Conservation (phyloP, 768 basidiomycete species). For the Lactifluus rugatus region DNA sequence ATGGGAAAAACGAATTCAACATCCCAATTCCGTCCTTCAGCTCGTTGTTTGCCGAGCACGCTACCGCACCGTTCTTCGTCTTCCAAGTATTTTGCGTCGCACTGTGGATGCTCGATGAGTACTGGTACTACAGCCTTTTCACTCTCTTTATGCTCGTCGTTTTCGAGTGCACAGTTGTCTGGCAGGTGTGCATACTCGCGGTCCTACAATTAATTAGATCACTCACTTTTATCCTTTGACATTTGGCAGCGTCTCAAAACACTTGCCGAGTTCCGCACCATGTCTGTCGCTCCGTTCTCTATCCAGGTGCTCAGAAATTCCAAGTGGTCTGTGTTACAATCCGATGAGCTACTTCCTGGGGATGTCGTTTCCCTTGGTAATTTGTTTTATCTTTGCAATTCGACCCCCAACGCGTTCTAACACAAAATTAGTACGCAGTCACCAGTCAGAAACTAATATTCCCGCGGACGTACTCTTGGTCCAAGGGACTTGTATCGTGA, state of each 20-base stretch:
- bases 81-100: constrained; percentile 98
- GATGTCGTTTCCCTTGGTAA: constrained; percentile 76
- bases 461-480: constrained; percentile 93
- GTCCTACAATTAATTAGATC: neutral
- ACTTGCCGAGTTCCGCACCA: constrained; percentile 90
- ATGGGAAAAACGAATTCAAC: constrained; percentile 91
- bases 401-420: constrained; percentile 5
- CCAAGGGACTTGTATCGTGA: constrained; percentile 90
- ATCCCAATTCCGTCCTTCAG: constrained; percentile 94
- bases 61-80: constrained; percentile 98
- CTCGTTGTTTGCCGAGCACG: constrained; percentile 89
- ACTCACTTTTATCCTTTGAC: constrained; percentile 5
- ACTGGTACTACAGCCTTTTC: constrained; percentile 98
- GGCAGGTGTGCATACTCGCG: constrained; percentile 58
- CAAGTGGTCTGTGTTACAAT: constrained; percentile 73
- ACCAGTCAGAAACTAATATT: constrained; percentile 73
- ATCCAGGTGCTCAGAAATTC: constrained; percentile 73
- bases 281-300: constrained; percentile 87
- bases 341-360: constrained; percentile 83
- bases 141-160: constrained; percentile 97
- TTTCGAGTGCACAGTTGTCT: constrained; percentile 98
- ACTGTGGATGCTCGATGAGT: constrained; percentile 96
- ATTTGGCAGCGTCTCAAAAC: constrained; percentile 80
- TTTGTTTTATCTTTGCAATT: constrained; percentile 25
- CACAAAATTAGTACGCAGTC: constrained; percentile 38